Evolutionary conservation across 2,329 filamentous ascomycete species (phyloP).

Genomic region (Fusarium palustre): DNA sequence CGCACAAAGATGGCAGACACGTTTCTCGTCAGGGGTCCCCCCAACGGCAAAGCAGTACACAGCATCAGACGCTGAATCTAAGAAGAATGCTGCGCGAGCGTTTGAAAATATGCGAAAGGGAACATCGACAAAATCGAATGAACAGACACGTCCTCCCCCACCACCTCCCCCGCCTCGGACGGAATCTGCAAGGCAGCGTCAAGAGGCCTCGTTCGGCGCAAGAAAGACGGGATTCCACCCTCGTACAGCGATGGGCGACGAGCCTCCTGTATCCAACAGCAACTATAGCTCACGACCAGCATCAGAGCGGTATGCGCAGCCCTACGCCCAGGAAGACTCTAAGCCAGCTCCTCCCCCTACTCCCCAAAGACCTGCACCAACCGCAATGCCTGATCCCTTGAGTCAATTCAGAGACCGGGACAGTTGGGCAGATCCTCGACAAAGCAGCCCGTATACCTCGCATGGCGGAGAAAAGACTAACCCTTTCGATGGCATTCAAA

Average conservation of each 20-base stretch:
- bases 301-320: conserved; percentile 42
- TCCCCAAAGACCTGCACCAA: conserved; percentile 35
- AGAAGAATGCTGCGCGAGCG: conserved; percentile 56
- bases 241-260: conserved; percentile 63
- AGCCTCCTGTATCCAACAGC: conserved; percentile 62
- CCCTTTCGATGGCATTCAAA: conserved; percentile 61
- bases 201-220: conserved; percentile 66
- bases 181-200: conserved; percentile 64
- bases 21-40: conserved; percentile 57
- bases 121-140: conserved; percentile 46
- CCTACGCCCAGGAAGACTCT: conserved; percentile 21
- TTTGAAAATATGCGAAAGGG: conserved; percentile 59
- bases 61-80: conserved; percentile 52
- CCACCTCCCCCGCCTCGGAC: conserved; percentile 60
- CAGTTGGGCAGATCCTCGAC: conserved; percentile 60
- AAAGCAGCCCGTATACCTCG: conserved; percentile 68
- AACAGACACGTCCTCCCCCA: conserved; percentile 48
- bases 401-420: conserved; percentile 59
- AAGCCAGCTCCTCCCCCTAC: conserved; percentile 30
- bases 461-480: conserved; percentile 70
- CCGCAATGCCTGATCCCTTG: conserved; percentile 59
- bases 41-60: conserved; percentile 57
- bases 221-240: conserved; percentile 64
- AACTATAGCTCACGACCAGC: conserved; percentile 61
- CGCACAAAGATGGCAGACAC: conserved; percentile 59